Conservation (phyloP, 176 grass and related monocot genomes). For the Oryza brachyantha region DNA sequence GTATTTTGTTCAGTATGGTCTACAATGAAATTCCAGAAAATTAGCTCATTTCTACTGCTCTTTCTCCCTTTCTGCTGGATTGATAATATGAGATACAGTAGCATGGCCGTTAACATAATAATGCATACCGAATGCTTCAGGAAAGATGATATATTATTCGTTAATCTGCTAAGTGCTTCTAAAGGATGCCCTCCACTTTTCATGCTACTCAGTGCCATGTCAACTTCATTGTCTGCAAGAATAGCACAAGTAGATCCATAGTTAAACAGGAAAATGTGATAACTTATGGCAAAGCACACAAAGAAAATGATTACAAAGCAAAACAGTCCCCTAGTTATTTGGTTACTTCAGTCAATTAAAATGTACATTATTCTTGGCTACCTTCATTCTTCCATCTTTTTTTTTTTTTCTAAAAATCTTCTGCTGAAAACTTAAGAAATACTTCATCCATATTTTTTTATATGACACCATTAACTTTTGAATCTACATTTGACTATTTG, state of each 20-base stretch:
- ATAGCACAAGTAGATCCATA: not conserved
- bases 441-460: too few species aligned
- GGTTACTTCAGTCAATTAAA: not conserved
- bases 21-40: constrained; percentile 20
- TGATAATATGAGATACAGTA: not conserved
- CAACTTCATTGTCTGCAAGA: constrained; percentile 50
- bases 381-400: not conserved
- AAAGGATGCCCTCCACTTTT: constrained; percentile 48
- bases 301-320: not conserved
- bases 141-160: constrained; percentile 42
- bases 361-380: not conserved
- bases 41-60: not conserved
- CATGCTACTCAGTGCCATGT: constrained; percentile 39
- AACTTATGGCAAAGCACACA: not conserved
- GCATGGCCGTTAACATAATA: not conserved
- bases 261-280: not conserved
- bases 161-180: constrained; percentile 41
- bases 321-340: not conserved
- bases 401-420: too few species aligned
- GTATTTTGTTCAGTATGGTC: constrained; percentile 59
- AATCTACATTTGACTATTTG: too few species aligned
- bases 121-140: constrained; percentile 38
- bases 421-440: not conserved
- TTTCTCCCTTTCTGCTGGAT: not conserved
- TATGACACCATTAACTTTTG: too few species aligned